Evolutionary conservation across 345 rosid species (phyloP).

Genomic region (Rubroshorea leprosula): DNA sequence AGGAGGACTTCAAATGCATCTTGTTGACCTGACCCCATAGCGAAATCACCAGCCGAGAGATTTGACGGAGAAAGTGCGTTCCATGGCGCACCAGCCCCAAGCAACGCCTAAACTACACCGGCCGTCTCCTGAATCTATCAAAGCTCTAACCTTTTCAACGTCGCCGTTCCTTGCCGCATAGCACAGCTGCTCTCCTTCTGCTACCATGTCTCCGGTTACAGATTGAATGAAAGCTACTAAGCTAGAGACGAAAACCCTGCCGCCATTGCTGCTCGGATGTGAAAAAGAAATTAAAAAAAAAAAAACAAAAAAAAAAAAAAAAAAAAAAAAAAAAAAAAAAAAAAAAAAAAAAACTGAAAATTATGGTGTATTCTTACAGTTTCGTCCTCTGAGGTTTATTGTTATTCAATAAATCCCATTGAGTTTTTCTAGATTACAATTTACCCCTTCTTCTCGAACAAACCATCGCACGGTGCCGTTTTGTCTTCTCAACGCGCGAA

Average conservation of each 20-base stretch:
- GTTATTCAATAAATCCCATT: too few relatives aligned
- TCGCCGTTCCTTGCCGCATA: constrained; percentile 55
- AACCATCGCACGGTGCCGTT: neutral
- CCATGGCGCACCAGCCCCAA: constrained; percentile 86
- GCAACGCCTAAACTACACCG: constrained; percentile 38
- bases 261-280: neutral
- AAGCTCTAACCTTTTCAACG: constrained; percentile 71
- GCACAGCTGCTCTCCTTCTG: constrained; percentile 41
- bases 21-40: constrained; percentile 75
- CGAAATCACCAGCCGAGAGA: constrained; percentile 70
- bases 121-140: too few relatives aligned
- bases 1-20: constrained; percentile 66
- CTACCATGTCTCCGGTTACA: constrained; percentile 36
- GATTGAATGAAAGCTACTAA: neutral
- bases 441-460: neutral
- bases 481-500: too few relatives aligned
- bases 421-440: neutral
- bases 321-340: too few relatives aligned
- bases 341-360: too few relatives aligned
- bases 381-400: neutral
- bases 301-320: too few relatives aligned
- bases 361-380: neutral
- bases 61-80: constrained; percentile 66
- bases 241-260: neutral
- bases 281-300: too few relatives aligned